Conservation (phyloP, 129 eudicot genomes). For the Chrysanthemum lavandulifolium region DNA sequence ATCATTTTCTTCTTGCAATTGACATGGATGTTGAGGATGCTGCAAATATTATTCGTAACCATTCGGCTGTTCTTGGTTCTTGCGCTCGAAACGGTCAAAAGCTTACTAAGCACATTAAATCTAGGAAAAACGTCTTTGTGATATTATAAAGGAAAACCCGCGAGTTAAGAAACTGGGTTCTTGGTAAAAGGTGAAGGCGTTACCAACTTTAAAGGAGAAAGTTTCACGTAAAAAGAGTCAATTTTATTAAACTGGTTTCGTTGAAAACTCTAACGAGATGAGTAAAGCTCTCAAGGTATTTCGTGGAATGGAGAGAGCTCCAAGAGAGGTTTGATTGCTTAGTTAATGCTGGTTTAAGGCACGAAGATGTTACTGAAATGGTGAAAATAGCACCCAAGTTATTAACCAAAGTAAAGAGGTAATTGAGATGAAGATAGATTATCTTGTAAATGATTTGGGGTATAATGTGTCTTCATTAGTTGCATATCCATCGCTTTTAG, state of each 20-base stretch:
- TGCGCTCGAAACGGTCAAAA: conserved; percentile 43
- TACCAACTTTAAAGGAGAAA: conserved; percentile 25
- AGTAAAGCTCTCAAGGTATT: conserved; percentile 53
- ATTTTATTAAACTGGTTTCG: conserved; percentile 59
- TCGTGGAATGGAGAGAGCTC: conserved; percentile 63
- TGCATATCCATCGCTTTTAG: conserved; percentile 45
- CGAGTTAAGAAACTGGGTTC: conserved; percentile 50
- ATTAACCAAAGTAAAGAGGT: conserved; percentile 55
- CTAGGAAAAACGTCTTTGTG: conserved; percentile 55
- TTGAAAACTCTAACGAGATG: conserved; percentile 64
- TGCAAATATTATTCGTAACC: conserved; percentile 40
- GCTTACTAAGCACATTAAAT: conserved; percentile 38
- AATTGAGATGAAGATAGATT: conserved; percentile 49
- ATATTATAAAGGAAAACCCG: conserved; percentile 62
- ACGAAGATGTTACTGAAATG: conserved; percentile 48
- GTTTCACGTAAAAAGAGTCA: conserved; percentile 39
- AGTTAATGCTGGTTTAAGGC: conserved; percentile 57
- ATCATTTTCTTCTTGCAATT: conserved; percentile 48
- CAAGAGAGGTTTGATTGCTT: conserved; percentile 84
- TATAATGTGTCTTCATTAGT: conserved; percentile 54
- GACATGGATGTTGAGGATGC: conserved; percentile 57
- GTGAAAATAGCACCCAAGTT: conserved; percentile 52
- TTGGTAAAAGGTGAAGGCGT: conserved; percentile 38
- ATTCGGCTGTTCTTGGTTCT: conserved; percentile 59
- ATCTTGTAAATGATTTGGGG: conserved; percentile 59